Evolutionary conservation across 2,329 filamentous ascomycete genomes (phyloP), one percentile per base, ranked within the genome.

Genomic region (Stenocarpella maydis): DNA sequence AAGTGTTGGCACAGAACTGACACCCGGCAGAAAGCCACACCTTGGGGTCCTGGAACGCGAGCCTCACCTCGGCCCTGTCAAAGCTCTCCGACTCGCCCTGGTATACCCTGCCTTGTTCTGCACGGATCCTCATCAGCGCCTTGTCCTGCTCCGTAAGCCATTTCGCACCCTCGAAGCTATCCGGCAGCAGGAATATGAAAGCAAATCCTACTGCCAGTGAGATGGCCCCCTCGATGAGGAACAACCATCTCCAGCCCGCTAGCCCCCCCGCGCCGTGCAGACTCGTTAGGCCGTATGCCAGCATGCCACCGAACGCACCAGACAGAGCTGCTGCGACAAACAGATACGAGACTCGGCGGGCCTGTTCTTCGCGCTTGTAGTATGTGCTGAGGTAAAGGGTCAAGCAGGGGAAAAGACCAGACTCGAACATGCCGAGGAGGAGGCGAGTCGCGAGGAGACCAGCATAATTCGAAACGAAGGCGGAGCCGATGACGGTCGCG

Each of bases 401-500:
- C 45, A 67, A 69, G 39, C 75, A 74, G 9, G 74, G 75, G 58
- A 73, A 76, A 3, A 74, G 67, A 9, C 74, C 74, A 14, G 74
- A 74, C 68, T 76, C 75, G 28, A 68, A 71, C 19, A 73, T 39
- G 10, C 74, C 74, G 7, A 76, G 68, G 10, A 71, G 19, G 14
- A 76, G 64, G 21, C 74, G 72, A 71, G 89, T 90, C 9, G 86
- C 91, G 15, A 94, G 80, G 5, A 95, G 81, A 3, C 86, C 84
- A 49, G 83, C 87, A 75, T 90, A 94, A 71, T 83, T 90, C 45
- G 90, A 82, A 19, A 89, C 88, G 4, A 95, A 82, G 0, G 92
- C 92, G 12, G 55, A 60, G 6, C 37, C 37, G 2, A 60, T 10
- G 10, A 45, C 39, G 0, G 88, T 92, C 73, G 90, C 84, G 1